Conservation (phyloP, 805 yeast species). For the Schizosaccharomyces osmophilus region DNA sequence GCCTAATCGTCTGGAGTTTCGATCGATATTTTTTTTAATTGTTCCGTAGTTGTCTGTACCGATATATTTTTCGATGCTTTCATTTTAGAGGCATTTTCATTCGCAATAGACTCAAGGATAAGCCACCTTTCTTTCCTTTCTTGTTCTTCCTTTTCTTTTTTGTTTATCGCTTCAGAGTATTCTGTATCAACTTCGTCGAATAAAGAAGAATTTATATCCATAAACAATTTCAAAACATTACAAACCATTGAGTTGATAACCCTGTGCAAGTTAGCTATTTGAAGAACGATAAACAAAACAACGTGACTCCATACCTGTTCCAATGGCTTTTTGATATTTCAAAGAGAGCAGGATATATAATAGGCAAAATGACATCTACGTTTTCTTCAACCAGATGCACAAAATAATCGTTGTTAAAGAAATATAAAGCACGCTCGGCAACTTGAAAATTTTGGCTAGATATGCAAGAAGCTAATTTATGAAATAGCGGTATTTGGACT, state of each 20-base stretch:
- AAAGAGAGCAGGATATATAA: conserved; percentile 69
- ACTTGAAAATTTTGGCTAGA: conserved; percentile 93
- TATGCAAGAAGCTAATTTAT: conserved; percentile 80
- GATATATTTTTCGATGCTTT: neutral
- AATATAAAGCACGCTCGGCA: conserved; percentile 78
- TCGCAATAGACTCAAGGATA: neutral
- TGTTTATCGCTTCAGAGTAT: conserved; percentile 13
- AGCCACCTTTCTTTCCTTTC: neutral
- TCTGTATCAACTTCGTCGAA: conserved; percentile 27
- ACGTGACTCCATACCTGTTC: conserved; percentile 22
- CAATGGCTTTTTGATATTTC: conserved; percentile 65
- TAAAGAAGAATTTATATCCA: conserved; percentile 75
- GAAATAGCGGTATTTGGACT: conserved; percentile 79
- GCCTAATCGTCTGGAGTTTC: neutral
- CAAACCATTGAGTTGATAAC: conserved; percentile 78
- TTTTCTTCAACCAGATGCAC: conserved; percentile 65
- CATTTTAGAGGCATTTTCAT: neutral
- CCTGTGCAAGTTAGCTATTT: conserved; percentile 14
- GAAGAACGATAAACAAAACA: no score
- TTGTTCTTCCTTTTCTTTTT: neutral
- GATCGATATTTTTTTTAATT: neutral
- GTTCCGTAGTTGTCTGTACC: neutral
- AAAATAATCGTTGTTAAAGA: conserved; percentile 87
- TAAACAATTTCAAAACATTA: conserved; percentile 71
- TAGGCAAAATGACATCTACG: conserved; percentile 79